Conservation (phyloP, 805 yeast genomes). For the Clavispora fructus region DNA sequence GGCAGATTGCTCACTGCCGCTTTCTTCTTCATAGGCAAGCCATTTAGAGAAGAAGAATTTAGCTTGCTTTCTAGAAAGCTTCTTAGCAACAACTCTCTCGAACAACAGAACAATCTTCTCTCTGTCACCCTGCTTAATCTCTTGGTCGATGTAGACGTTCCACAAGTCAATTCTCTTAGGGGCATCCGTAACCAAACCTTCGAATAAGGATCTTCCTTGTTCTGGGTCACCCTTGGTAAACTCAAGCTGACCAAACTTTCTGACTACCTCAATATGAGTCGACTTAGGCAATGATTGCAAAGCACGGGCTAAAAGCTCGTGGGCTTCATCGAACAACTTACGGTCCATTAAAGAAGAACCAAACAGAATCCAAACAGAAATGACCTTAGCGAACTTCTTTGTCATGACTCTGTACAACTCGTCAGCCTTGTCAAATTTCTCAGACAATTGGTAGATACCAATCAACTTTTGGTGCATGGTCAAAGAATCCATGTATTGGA, state of each 20-base stretch:
- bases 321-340: conserved; percentile 55
- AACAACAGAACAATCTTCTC: conserved; percentile 70
- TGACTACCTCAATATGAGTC: conserved; percentile 72
- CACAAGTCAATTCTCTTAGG: conserved; percentile 91
- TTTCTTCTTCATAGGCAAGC: conserved; percentile 72
- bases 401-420: conserved; percentile 58
- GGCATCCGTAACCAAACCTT: conserved; percentile 83
- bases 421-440: conserved; percentile 66
- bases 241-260: conserved; percentile 86
- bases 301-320: conserved; percentile 68
- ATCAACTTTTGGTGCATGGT: conserved; percentile 76
- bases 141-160: conserved; percentile 94
- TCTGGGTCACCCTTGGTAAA: conserved; percentile 84
- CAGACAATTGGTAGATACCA: conserved; percentile 69
- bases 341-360: conserved; percentile 70
- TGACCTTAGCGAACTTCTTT: conserved; percentile 71
- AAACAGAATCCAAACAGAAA: conserved; percentile 75
- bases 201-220: conserved; percentile 91
- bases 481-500: conserved; percentile 87
- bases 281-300: conserved; percentile 66
- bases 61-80: conserved; percentile 81
- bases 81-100: conserved; percentile 68
- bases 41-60: conserved; percentile 92
- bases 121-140: conserved; percentile 61
- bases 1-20: conserved; percentile 61